Evolutionary conservation across 805 yeast species (phyloP).

Genomic region (Blastobotrys parvus): DNA sequence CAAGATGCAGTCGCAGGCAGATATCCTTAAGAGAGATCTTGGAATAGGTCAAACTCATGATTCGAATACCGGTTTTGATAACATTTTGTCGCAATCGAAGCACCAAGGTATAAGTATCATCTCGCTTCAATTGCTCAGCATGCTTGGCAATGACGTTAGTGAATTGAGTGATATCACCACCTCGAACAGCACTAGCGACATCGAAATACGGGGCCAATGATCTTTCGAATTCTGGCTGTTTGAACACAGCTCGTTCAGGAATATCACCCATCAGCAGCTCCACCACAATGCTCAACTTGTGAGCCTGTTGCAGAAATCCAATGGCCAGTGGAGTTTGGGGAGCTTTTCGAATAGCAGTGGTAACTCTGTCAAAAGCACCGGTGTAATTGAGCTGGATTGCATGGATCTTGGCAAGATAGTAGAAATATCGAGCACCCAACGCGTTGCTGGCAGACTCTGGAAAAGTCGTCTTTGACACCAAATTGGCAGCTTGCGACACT

Average conservation of each 20-base stretch:
- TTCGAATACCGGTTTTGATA: slow-evolving; percentile 93
- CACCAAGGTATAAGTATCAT: slow-evolving; percentile 76
- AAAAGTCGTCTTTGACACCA: slow-evolving; percentile 81
- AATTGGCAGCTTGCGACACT: slow-evolving; percentile 77
- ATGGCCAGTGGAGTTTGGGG: slow-evolving; percentile 80
- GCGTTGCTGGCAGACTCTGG: slow-evolving; percentile 82
- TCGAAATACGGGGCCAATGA: slow-evolving; percentile 74
- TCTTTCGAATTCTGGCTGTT: slow-evolving; percentile 49
- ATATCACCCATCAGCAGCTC: slow-evolving; percentile 95
- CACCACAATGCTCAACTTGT: slow-evolving; percentile 78
- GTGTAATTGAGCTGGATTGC: slow-evolving; percentile 92
- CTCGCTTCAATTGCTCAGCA: slow-evolving; percentile 55
- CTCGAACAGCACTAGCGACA: slow-evolving; percentile 83
- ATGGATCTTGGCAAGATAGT: slow-evolving; percentile 81
- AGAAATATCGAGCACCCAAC: slow-evolving; percentile 83
- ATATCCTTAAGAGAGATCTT: slow-evolving; percentile 88
- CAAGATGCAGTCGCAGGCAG: slow-evolving; percentile 84
- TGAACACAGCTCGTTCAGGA: slow-evolving; percentile 80
- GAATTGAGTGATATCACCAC: slow-evolving; percentile 81
- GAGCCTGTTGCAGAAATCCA: slow-evolving; percentile 85
- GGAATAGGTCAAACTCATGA: slow-evolving; percentile 83
- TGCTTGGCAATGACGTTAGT: slow-evolving; percentile 59
- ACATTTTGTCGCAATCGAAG: slow-evolving; percentile 91
- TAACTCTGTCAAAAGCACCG: slow-evolving; percentile 78
- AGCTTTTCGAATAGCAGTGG: slow-evolving; percentile 93